Evolutionary conservation across 2,329 filamentous ascomycete genomes (phyloP).

Genomic region (Fusarium mundagurra): DNA sequence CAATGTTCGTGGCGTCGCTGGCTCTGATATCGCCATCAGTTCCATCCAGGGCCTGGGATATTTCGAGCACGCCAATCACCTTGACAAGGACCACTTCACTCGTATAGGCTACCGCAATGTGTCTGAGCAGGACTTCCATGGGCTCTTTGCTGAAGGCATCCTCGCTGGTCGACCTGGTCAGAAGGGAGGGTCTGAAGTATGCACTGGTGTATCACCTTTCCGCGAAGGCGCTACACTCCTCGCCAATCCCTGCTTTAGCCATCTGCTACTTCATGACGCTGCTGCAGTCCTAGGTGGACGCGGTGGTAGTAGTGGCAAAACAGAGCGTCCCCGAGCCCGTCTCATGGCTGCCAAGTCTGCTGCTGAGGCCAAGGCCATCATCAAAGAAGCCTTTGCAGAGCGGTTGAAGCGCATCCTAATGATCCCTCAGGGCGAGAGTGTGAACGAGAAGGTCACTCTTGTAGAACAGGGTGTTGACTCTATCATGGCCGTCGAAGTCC

Average conservation of each 20-base stretch:
- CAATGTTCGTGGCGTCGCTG: conserved; percentile 33
- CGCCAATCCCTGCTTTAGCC: background rate
- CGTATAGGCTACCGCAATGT: conserved; percentile 9
- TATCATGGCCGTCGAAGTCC: conserved; percentile 49
- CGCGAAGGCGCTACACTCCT: background rate
- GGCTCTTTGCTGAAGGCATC: conserved; percentile 1
- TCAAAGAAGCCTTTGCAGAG: background rate
- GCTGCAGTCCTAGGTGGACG: background rate
- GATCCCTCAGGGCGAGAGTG: background rate
- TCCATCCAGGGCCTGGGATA: conserved; percentile 54
- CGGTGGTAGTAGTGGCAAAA: background rate
- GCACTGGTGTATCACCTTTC: background rate
- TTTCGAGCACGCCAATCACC: background rate
- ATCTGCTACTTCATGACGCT: background rate
- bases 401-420: background rate
- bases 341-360: background rate
- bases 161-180: background rate
- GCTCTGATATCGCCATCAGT: conserved; percentile 51
- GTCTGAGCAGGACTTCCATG: conserved; percentile 46
- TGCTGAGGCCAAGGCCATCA: background rate
- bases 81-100: background rate
- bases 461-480: conserved; percentile 43
- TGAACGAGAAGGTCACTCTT: background rate
- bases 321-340: background rate
- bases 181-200: background rate